Evolutionary conservation across 2,329 filamentous ascomycete genomes (phyloP), one percentile per base, ranked within the genome.

Genomic region (Trichoderma simmonsii): DNA sequence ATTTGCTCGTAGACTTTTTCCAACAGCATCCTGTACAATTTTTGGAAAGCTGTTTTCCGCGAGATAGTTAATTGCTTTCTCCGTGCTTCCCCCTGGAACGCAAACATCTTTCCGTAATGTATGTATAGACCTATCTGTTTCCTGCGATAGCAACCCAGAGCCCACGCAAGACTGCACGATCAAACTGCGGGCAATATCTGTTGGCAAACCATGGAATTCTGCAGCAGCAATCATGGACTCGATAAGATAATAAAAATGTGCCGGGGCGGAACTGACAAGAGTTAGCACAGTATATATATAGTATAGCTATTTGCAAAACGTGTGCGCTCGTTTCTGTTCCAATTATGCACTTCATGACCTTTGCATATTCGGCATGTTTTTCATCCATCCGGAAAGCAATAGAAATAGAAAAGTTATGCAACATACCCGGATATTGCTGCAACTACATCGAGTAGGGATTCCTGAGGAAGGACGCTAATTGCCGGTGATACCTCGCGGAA

Each of bases 351-450:
- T 7, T n/a, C 36, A 39, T 39, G 36, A 39, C 15, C 36, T 39
- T 8, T 39, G 36, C 6, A 39, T 18, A 39, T 39, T 18, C 6
- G 36, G 36, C 15, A 39, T 39, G 36, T 18, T 43, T 43, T 8
- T 18, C 8, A 43, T 43, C 39, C 0, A 43, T n/a, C 14, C 34
- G 3, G 8, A 43, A 43, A n/a, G 7, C 18, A 43, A 43, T n/a
- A 43, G 39, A 43, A 43, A 39, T 18, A 8, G 1, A 18, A 18
- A 9, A 9, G 2, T 43, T 43, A 43, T 43, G 39, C 1, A 48
- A 69, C 65, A 28, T 69, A 69, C 65, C 65, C 65, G 15, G 65
- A 69, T 30, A 69, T 48, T 32, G 65, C 65, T 57, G 65, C 65
- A 4, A 57, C 48, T 30, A 69, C 65, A 32, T 69, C 65, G 12